Base-by-base conservation (phyloP, 331 rosid species). In the Acacia pycnantha region DNA sequence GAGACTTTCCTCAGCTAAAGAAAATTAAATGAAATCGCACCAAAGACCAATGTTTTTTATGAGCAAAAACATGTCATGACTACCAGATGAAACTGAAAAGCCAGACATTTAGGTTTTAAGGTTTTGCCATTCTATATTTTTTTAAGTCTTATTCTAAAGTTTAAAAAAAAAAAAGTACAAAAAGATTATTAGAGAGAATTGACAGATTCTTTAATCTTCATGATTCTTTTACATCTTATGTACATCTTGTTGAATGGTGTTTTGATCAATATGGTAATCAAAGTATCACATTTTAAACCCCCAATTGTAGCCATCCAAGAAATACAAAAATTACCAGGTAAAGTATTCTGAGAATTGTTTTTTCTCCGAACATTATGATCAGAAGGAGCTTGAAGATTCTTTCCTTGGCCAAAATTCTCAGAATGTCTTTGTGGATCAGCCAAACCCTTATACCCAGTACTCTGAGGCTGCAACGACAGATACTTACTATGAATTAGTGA, bases 391-490 rank as follows among this genome's bases (percentile, higher is more conserved):
- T 85, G 85, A 80, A 76, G 73, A 76, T 81, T 91, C 79, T 69
- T 65, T 82, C 87, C 93, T 80, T 88, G 97, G 86, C 85, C 88
- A 79, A 79, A 85, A 88, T 87, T 85, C 89, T 89, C 97, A 64
- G 78, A 74, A 54, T 90, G 87, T 86, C 86, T 86, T 61, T 75
- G 77, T 43, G 87, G 86, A 48, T 92, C 97, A 53, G 73, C 82
- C 51, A 81, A 50, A 82, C 74, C 88, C 80, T 70, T 90, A 84
- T 88, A 70, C 73, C 84, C 93, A 62, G 74, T 78, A 87, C 80
- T 89, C 92, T 88, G 87, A 78, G 79, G 77, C 90, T 92, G 90
- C 80, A 86, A 77, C 33, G 40, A 79, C 70, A 83, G 71, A 77
- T 73, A 54, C 75, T 59, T 66, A 19, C 58, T 26, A 48, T 73